These are phyloP conservation scores for Hypoxylon rubiginosum DNA, from an alignment of 2,329 filamentous ascomycete genomes.

Conservation along the genomic window DNA sequence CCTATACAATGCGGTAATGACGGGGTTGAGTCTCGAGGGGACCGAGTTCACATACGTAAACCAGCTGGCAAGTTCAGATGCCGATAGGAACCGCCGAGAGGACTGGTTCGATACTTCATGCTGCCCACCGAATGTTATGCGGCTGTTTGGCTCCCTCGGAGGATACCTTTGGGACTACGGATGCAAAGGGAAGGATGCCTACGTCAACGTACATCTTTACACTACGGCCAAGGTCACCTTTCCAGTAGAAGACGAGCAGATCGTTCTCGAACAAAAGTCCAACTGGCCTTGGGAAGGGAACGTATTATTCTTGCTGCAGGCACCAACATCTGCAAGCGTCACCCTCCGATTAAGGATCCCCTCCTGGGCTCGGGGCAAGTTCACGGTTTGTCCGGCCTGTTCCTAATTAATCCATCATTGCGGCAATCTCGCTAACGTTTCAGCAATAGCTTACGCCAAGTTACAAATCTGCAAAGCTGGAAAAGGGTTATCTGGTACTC, in stretches of 20 bases:
- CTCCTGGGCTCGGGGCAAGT: conserved; percentile 60
- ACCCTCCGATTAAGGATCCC: conserved; percentile 67
- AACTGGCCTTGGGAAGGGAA: conserved; percentile 71
- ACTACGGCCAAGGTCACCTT: conserved; percentile 62
- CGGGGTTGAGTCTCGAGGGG: conserved; percentile 68
- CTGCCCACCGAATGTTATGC: conserved; percentile 71
- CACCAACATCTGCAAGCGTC: conserved; percentile 49
- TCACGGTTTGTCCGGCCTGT: conserved; percentile 43
- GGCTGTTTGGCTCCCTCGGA: conserved; percentile 68
- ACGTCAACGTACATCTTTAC: conserved; percentile 70
- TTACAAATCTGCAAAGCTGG: conserved; percentile 49
- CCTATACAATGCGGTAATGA: conserved; percentile 72
- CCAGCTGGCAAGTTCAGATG: conserved; percentile 68
- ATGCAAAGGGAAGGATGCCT: conserved; percentile 45
- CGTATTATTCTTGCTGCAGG: conserved; percentile 60
- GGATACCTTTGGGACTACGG: conserved; percentile 68
- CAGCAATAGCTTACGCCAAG: conserved; percentile 53
- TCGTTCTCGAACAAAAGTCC: conserved; percentile 63
- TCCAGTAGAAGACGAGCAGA: conserved; percentile 49
- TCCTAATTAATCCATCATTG: conserved; percentile 20
- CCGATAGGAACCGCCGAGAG: conserved; percentile 62
- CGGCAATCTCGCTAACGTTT: conserved; percentile 36
- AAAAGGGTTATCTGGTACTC: conserved; percentile 65
- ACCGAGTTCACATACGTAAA: conserved; percentile 73
- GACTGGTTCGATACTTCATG: conserved; percentile 73